Conservation (phyloP, 768 basidiomycete genomes). For the Pholiota microspora region DNA sequence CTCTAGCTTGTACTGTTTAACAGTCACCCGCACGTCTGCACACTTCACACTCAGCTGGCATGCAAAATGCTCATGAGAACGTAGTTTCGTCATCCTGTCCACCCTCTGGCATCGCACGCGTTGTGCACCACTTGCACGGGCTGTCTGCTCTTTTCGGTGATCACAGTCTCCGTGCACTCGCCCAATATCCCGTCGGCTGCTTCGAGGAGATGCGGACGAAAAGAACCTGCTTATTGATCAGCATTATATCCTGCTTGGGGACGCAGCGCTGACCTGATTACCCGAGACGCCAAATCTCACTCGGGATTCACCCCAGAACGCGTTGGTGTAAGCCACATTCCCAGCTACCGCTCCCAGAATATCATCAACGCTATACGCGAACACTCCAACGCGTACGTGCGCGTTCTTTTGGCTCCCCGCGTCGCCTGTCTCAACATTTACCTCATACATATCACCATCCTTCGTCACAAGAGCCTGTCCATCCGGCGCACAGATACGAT, state of each 20-base stretch:
- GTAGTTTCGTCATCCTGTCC: no score
- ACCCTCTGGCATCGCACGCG: no score
- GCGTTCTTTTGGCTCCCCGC: conserved; percentile 5
- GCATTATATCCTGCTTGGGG: neutral
- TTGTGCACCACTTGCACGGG: no score
- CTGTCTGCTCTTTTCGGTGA: no score
- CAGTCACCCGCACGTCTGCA: no score
- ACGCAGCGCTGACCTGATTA: conserved; percentile 10
- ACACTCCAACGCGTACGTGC: conserved; percentile 3
- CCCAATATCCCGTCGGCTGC: neutral
- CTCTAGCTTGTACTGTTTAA: no score
- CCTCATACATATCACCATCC: conserved; percentile 9
- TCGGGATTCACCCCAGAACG: conserved; percentile 10
- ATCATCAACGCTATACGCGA: conserved; percentile 8
- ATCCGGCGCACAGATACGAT: conserved; percentile 3
- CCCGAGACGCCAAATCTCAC: no score
- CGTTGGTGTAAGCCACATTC: conserved; percentile 11
- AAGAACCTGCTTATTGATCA: neutral
- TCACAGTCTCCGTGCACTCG: no score
- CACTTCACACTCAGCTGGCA: no score
- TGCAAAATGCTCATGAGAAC: no score
- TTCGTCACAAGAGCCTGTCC: conserved; percentile 10
- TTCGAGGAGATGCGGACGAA: no score
- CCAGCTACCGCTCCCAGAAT: conserved; percentile 3
- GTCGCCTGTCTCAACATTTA: conserved; percentile 6